Base-by-base conservation (phyloP, 768 basidiomycete genomes). In the Leccinum obscurum region DNA sequence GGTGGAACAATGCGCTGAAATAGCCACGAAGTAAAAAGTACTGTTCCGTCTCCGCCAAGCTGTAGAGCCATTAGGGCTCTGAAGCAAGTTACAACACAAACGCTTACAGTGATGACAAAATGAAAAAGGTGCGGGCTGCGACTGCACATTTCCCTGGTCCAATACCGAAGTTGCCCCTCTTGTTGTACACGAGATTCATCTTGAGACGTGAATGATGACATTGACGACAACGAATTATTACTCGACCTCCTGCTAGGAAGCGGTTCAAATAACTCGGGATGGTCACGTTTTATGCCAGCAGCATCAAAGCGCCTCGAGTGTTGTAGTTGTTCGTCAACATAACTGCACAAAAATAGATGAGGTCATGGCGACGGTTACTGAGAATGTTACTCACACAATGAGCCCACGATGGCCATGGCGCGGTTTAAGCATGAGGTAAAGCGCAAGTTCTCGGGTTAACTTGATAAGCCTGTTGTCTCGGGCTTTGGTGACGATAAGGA, bases 1-100 rank as follows among this genome's bases (percentile, higher is more conserved):
- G 97, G 97, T n/a, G 97, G 97, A 15, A 98, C 97, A 68, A 99
- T 93, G 56, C 88, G 87, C 73, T 99, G 97, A 80, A 99, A 99
- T 34, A 99, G 80, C 97, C 97, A 98, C 3, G 97, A 98, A 6
- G 97, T 97, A 78, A 98, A 99, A 15, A 99, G 84, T 3, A 98
- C 95, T 0, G 97, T 99, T 14, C 97, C 97, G 72, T 99, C 97
- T 10, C 97, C 97, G 52, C 97, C 97, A 62, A 98, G 88, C 95
- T 98, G 69, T 32, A 39, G 26, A 44, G 35, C 56, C 26, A 66
- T 68, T 34, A 72, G 62, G 37, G 24, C 11, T 41, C 41, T n/a
- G 46, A 9, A 32, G 41, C 55, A 55, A 14, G 48, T 54, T 28
- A 35, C 24, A 22, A 57, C 48, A 44, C 22, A 30, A 26, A 30